These are phyloP conservation scores for Hypoxylon sp. DNA, from an alignment of 2,329 filamentous ascomycete species.

Conservation along the genomic window DNA sequence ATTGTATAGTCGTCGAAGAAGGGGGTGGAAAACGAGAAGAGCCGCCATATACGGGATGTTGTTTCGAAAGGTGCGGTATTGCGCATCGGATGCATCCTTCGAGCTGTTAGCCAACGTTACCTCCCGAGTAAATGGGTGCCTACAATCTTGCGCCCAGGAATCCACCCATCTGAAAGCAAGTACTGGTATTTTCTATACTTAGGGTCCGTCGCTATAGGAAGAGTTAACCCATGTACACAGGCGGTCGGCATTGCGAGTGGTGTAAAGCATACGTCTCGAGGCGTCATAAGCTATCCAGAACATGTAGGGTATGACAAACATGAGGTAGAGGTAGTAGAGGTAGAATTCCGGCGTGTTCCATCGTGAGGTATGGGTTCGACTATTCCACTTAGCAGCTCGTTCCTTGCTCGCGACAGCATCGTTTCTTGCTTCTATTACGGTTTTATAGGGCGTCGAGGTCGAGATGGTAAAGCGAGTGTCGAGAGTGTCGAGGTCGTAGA, in stretches of 20 bases:
- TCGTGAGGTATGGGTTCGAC: conserved; percentile 72
- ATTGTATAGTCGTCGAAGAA: conserved; percentile 82
- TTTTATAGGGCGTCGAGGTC: conserved; percentile 76
- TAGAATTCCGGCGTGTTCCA: conserved; percentile 92
- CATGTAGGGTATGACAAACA: conserved; percentile 82
- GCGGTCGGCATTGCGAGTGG: not conserved
- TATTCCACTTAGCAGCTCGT: conserved; percentile 60
- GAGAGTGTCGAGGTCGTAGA: conserved; percentile 76
- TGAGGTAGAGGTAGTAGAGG: conserved; percentile 80
- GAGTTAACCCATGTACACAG: conserved; percentile 38
- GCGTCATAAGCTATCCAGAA: conserved; percentile 90
- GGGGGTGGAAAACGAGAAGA: conserved; percentile 83
- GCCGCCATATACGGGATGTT: conserved; percentile 86
- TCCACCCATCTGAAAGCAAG: conserved; percentile 86
- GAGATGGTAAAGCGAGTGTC: conserved; percentile 76
- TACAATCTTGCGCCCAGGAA: conserved; percentile 90
- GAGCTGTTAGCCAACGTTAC: conserved; percentile 23
- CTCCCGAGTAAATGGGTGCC: conserved; percentile 51
- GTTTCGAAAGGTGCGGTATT: conserved; percentile 86
- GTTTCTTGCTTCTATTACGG: conserved; percentile 66
- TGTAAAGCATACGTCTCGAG: conserved; percentile 75
- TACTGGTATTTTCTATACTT: conserved; percentile 81
- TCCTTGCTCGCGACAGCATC: conserved; percentile 60
- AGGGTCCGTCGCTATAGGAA: conserved; percentile 78
- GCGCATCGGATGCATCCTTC: conserved; percentile 88